A percentile compares a stretch with the other conserved stretches of the same genome.
phyloP scores from a whole-genome alignment of 306 rosid genomes.

The Ammopiptanthus mongolicus region DNA sequence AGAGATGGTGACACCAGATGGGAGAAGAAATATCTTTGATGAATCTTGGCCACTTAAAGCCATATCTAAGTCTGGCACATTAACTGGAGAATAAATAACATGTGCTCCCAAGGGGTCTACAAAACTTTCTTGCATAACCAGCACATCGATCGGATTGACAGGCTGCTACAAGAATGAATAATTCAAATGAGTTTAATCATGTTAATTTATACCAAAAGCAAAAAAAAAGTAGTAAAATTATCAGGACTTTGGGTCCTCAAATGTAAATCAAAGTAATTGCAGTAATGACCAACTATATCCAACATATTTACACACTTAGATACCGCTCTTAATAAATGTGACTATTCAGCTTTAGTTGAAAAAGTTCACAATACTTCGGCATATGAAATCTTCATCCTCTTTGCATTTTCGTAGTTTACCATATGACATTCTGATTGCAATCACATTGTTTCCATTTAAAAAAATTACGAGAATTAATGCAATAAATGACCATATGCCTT shows the following conservation, averaged over 20 bases:
- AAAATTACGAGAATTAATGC: neutral
- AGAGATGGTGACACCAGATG: conserved; percentile 55
- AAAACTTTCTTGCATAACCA: conserved; percentile 61
- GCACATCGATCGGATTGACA: conserved; percentile 10
- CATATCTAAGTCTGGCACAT: conserved; percentile 2
- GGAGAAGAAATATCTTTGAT: conserved; percentile 27
- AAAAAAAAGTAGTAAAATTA: neutral
- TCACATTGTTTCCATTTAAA: no score
- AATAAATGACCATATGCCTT: neutral
- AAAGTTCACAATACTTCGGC: neutral
- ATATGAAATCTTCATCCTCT: no score
- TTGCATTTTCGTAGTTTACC: no score
- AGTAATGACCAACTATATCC: neutral
- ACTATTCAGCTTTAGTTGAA: neutral
- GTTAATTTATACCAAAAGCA: neutral
- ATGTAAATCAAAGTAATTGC: neutral
- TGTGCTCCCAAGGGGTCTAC: conserved; percentile 37
- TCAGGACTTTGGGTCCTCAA: no score
- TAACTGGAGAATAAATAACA: conserved; percentile 48
- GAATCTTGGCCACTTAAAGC: conserved; percentile 27
- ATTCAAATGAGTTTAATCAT: neutral
- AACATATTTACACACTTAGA: neutral
- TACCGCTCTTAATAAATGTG: conserved; percentile 6
- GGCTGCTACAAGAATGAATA: conserved; percentile 41
- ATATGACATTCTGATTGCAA: neutral